These are phyloP conservation scores for Cystobasidium slooffiae DNA, from an alignment of 1,284 basidiomycete species.

Conservation along the genomic window DNA sequence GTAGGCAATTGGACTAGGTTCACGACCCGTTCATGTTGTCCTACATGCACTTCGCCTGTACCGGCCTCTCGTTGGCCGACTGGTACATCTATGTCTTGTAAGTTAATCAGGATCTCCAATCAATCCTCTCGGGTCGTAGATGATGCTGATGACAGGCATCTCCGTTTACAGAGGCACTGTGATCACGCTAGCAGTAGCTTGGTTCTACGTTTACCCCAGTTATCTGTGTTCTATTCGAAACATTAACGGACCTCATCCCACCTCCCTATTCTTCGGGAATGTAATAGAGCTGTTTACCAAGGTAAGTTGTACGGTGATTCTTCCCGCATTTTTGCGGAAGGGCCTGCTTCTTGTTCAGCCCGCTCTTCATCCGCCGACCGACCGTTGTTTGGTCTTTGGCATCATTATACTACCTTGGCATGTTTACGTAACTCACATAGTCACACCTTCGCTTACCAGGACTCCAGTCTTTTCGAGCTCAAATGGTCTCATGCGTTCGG, in stretches of 20 bases:
- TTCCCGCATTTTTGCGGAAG: not conserved
- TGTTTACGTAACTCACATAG: not conserved
- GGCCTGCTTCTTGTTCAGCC: not conserved
- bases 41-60: no score
- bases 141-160: no score
- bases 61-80: no score
- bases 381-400: not conserved
- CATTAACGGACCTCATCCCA: conserved; percentile 14
- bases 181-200: not conserved
- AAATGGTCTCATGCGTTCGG: conserved; percentile 17
- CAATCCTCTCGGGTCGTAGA: no score
- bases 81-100: no score
- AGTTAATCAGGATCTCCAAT: no score
- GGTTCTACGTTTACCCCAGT: not conserved
- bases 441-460: not conserved
- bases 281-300: conserved; percentile 16
- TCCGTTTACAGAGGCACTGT: not conserved
- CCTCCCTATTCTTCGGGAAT: conserved; percentile 14
- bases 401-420: not conserved
- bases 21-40: no score
- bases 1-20: no score
- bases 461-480: conserved; percentile 3
- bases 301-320: not conserved
- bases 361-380: not conserved
- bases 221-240: conserved; percentile 12